Percentiles rank a stretch among this genome's conserved stretches.
phyloP scores from a whole-genome alignment of 768 basidiomycete genomes.

The Boletellus sp. region DNA sequence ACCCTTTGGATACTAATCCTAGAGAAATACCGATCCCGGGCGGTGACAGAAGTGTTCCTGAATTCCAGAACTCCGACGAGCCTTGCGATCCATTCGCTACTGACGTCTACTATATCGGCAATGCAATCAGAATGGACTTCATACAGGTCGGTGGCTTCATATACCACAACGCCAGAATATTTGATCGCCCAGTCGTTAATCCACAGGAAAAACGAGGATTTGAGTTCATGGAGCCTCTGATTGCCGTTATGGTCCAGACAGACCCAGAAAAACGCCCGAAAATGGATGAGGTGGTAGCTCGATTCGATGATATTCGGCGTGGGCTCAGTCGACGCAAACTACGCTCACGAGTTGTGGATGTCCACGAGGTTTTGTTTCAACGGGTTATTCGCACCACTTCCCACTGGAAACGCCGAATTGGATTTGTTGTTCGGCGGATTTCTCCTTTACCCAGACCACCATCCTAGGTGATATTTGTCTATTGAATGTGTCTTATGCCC shows the following conservation, averaged over 20 bases:
- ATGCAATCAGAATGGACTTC: conserved; percentile 33
- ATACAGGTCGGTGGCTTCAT: conserved; percentile 20
- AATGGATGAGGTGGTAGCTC: conserved; percentile 33
- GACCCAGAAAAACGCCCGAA: conserved; percentile 36
- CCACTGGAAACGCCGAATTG: conserved; percentile 26
- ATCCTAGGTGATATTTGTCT: neutral
- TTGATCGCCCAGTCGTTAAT: neutral
- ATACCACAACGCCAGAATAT: too few species aligned
- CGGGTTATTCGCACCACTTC: conserved; percentile 4
- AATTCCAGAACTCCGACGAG: conserved; percentile 26
- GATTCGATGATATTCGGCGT: conserved; percentile 10
- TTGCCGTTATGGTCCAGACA: conserved; percentile 34
- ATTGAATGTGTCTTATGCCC: too few species aligned
- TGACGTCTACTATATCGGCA: conserved; percentile 44
- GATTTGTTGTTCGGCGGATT: conserved; percentile 9
- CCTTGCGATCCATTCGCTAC: conserved; percentile 40
- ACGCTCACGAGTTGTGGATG: conserved; percentile 28
- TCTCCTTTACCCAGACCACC: conserved; percentile 12
- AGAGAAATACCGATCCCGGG: conserved; percentile 33
- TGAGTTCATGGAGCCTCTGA: conserved; percentile 32
- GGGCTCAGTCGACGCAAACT: conserved; percentile 13
- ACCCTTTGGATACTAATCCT: conserved; percentile 25
- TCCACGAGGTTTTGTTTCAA: conserved; percentile 9
- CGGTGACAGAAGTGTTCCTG: conserved; percentile 42
- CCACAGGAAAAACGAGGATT: conserved; percentile 7